A percentile compares a stretch with the other conserved stretches of the same genome.
phyloP scores from a whole-genome alignment of 164 flowering plant genomes.

The Warburgia ugandensis region DNA sequence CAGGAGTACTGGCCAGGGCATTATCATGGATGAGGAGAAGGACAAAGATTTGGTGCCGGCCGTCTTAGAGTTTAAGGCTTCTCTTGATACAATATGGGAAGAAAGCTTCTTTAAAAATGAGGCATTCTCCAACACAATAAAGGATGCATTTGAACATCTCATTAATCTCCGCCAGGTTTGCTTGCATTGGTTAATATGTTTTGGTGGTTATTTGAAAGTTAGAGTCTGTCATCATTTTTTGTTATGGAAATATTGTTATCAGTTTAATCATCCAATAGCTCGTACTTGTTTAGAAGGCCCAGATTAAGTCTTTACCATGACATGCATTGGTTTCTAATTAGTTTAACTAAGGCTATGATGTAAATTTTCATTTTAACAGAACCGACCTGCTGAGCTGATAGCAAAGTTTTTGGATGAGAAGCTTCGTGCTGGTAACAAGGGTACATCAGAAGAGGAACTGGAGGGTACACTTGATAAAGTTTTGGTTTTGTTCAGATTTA shows the following conservation, averaged over 20 bases:
- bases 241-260: too few relatives aligned
- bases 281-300: too few relatives aligned
- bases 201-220: too few relatives aligned
- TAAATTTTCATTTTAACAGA: constrained; percentile 34
- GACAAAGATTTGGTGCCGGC: constrained; percentile 90
- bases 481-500: constrained; percentile 89
- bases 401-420: constrained; percentile 99
- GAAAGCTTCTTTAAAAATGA: constrained; percentile 84
- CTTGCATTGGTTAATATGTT: too few relatives aligned
- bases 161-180: constrained; percentile 92
- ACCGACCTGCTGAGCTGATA: constrained; percentile 96
- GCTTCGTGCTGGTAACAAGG: constrained; percentile 99
- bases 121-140: constrained; percentile 73
- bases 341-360: not conserved
- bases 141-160: constrained; percentile 95
- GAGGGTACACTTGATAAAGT: constrained; percentile 95
- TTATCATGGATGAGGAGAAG: constrained; percentile 95
- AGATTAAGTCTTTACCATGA: too few relatives aligned
- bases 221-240: too few relatives aligned
- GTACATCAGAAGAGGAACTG: constrained; percentile 96
- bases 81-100: constrained; percentile 92
- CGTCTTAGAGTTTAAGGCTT: constrained; percentile 79
- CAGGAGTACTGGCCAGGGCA: constrained; percentile 72
- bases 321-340: too few relatives aligned
- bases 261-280: too few relatives aligned